Evolutionary conservation across 164 flowering plant genomes (phyloP).

Genomic region (Echeveria elegans): DNA sequence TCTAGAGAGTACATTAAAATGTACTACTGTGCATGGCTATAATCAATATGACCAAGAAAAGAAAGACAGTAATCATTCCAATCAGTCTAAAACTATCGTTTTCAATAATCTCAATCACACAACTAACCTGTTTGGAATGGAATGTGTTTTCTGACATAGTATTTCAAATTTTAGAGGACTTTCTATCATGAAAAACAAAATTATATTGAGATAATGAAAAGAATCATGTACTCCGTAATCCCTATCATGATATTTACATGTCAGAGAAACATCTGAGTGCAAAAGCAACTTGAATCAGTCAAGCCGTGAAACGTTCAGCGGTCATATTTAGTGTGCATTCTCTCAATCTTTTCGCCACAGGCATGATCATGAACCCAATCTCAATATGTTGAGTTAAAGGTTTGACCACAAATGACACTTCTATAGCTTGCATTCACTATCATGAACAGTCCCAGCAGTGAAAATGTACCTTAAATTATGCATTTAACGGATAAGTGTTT

Average conservation of each 20-base stretch:
- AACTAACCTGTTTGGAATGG: not conserved
- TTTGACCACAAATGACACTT: conserved; percentile 1
- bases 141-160: conserved; percentile 1
- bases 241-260: too few species aligned
- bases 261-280: too few species aligned
- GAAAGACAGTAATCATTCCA: not conserved
- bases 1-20: not conserved
- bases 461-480: not conserved
- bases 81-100: not conserved
- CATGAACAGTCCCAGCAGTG: too few species aligned
- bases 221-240: too few species aligned
- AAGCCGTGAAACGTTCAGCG: not conserved
- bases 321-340: not conserved
- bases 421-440: not conserved
- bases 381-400: not conserved
- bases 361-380: not conserved
- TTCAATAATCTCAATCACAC: not conserved
- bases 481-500: not conserved
- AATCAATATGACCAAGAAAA: not conserved
- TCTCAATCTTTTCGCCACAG: not conserved
- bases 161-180: conserved; percentile 4
- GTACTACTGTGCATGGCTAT: not conserved
- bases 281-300: not conserved
- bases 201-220: too few species aligned
- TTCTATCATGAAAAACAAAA: too few species aligned